Evolutionary conservation across 768 basidiomycete genomes (phyloP).

Genomic region (Hericium alpestre): DNA sequence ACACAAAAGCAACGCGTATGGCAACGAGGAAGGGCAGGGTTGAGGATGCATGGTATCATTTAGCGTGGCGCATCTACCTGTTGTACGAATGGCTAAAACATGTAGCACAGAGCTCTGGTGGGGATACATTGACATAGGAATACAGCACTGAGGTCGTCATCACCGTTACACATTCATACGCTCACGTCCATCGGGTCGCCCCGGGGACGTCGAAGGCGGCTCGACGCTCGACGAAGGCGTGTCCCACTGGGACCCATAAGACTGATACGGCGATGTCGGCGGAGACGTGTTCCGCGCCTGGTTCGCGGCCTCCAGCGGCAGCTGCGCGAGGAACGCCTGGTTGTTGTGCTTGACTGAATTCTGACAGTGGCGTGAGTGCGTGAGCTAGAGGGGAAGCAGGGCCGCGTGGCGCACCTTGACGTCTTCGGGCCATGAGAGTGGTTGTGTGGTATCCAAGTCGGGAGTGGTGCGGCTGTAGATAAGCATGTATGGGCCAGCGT

Average conservation of each 20-base stretch:
- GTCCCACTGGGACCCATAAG: constrained; percentile 8
- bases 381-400: not conserved
- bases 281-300: constrained; percentile 1
- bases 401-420: constrained; percentile 18
- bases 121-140: not conserved
- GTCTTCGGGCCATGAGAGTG: constrained; percentile 20
- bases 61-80: too few relatives aligned
- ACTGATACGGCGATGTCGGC: constrained; percentile 5
- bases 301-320: constrained; percentile 6
- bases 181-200: constrained; percentile 11
- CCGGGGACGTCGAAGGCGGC: constrained; percentile 5
- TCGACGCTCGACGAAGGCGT: constrained; percentile 6
- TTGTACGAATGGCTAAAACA: too few relatives aligned
- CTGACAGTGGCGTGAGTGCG: constrained; percentile 10
- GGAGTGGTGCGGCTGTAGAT: constrained; percentile 42
- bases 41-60: constrained; percentile 15
- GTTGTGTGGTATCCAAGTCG: constrained; percentile 15
- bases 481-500: constrained; percentile 71
- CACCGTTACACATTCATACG: not conserved
- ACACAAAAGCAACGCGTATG: constrained; percentile 83
- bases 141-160: not conserved
- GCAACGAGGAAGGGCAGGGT: constrained; percentile 49
- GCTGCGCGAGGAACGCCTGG: constrained; percentile 23
- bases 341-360: constrained; percentile 29
- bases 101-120: not conserved